Base-by-base conservation (phyloP, 2,329 filamentous ascomycete genomes). In the Fusarium secorum region DNA sequence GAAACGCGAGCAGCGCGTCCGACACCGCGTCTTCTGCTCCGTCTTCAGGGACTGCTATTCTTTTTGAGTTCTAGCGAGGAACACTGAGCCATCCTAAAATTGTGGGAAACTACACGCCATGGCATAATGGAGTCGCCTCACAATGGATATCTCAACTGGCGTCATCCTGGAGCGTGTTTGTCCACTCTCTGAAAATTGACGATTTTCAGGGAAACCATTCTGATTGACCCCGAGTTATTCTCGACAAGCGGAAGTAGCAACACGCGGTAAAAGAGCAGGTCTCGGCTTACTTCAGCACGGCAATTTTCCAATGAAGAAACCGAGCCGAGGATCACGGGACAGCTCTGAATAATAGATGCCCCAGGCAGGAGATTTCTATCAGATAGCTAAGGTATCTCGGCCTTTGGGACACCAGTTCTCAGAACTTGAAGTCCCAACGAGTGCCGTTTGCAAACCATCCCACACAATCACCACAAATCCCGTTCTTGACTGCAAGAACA, bases 61-160 rank as follows among this genome's bases (percentile, higher is more conserved):
- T 64, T 45, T 41, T 68, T 59, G 64, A 32, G 57, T 35, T 68
- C 57, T 68, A 67, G 56, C 48, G 28, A 55, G 26, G 36, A 46
- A 48, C 48, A 41, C 7, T 38, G 45, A 64, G 51, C 52, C 49
- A 49, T 28, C 42, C 48, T 41, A 41, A 45, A 60, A 46, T 49
- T 48, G 39, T 35, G 33, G 42, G 61, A 71, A 62, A 61, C 38
- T 42, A 65, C 51, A 59, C 68, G 68, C 68, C 60, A 72, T 68
- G 36, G 39, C 39, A 44, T 48, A 53, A 58, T 45, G 49, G 52
- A 63, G 58, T 63, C 66, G 65, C 69, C 69, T 70, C 65, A 63
- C 62, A 65, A 59, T 70, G 53, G 33, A 39, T 42, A 72, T 72
- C 69, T 58, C 53, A 38, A 52, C 68, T 64, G 64, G 68, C 68